phyloP scores from a whole-genome alignment of 2,329 filamentous ascomycete species.

The Verticillium longisporum region DNA sequence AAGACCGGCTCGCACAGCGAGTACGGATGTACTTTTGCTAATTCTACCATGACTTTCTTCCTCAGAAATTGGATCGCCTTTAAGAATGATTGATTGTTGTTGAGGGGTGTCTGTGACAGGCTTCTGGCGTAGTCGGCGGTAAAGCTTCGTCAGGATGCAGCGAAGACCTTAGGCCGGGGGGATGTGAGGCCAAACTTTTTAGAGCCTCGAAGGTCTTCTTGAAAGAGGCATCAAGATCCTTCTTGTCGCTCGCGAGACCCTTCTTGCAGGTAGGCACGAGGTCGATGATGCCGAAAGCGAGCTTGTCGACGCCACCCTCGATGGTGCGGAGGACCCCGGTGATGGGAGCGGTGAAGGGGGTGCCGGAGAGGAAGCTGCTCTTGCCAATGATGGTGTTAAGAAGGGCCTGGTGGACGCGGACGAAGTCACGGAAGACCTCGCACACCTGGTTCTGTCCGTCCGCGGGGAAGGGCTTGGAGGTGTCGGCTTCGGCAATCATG shows the following conservation, averaged over 20 bases:
- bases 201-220: neutral
- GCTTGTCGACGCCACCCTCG: slow-evolving; percentile 11
- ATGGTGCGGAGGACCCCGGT: slow-evolving; percentile 9
- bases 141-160: too few species aligned
- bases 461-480: slow-evolving; percentile 1
- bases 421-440: slow-evolving; percentile 9
- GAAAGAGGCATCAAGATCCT: slow-evolving; percentile 2
- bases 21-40: neutral
- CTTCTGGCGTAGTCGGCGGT: too few species aligned
- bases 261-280: slow-evolving; percentile 11
- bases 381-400: slow-evolving; percentile 13
- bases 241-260: slow-evolving; percentile 3
- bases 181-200: neutral
- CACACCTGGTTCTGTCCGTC: slow-evolving; percentile 11
- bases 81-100: neutral
- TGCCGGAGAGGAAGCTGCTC: slow-evolving; percentile 6
- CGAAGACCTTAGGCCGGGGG: too few species aligned
- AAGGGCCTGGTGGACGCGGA: slow-evolving; percentile 11
- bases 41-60: neutral
- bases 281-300: slow-evolving; percentile 12
- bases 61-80: neutral
- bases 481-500: neutral
- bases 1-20: neutral
- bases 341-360: slow-evolving; percentile 10
- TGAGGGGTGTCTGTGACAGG: too few species aligned